Conservation (phyloP, 1,284 basidiomycete species). For the Chalciporus sp. region DNA sequence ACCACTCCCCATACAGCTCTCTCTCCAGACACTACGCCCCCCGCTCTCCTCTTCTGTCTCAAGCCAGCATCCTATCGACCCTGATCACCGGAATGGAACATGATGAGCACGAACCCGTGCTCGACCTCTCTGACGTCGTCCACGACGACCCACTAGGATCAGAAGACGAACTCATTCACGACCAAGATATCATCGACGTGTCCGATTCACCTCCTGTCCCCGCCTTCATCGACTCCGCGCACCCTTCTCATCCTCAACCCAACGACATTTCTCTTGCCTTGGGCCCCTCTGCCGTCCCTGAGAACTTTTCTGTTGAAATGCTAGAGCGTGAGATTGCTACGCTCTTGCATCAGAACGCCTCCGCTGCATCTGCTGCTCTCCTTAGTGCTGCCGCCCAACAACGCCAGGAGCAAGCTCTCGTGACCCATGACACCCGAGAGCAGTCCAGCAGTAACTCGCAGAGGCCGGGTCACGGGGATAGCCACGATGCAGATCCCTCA, state of each 20-base stretch:
- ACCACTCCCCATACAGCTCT: background rate
- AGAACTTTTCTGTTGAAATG: conserved; percentile 63
- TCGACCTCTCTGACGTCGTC: conserved; percentile 78
- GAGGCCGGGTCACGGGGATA: conserved; percentile 9
- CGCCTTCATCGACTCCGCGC: conserved; percentile 29
- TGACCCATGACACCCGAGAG: conserved; percentile 15
- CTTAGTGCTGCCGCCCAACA: conserved; percentile 64
- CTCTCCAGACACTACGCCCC: background rate
- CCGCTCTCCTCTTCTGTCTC: background rate
- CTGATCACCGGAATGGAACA: conserved; percentile 50
- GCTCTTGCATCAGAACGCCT: conserved; percentile 69
- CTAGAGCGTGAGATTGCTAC: conserved; percentile 74
- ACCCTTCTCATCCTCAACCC: conserved; percentile 22
- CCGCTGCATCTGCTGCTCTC: conserved; percentile 60
- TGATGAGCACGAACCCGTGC: conserved; percentile 61
- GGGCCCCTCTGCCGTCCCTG: conserved; percentile 26
- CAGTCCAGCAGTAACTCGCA: conserved; percentile 13
- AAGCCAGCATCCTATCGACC: background rate
- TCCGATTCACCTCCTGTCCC: conserved; percentile 31
- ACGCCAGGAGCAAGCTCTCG: conserved; percentile 46
- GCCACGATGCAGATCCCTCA: conserved; percentile 26
- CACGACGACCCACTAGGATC: conserved; percentile 64
- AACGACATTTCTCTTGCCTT: conserved; percentile 28
- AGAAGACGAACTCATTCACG: conserved; percentile 39
- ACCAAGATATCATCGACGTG: conserved; percentile 34